phyloP scores from a whole-genome alignment of 2,329 filamentous ascomycete species.

The Aspergillus hortae region DNA sequence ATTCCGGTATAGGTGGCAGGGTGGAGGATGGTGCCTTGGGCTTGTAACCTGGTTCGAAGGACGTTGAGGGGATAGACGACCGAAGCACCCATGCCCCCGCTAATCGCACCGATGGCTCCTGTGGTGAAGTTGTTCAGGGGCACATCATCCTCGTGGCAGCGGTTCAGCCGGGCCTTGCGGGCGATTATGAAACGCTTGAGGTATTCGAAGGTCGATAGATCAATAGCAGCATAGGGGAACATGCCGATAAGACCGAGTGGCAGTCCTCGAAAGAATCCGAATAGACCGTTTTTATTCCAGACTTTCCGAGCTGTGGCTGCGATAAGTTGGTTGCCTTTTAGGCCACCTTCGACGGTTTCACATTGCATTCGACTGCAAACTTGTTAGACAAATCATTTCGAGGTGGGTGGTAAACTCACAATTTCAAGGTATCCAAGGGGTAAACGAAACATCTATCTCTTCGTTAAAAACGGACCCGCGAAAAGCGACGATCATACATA shows the following conservation, averaged over 20 bases:
- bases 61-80: conserved; percentile 95
- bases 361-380: conserved; percentile 78
- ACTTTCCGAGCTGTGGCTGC: conserved; percentile 81
- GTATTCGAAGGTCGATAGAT: conserved; percentile 92
- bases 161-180: conserved; percentile 65
- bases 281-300: conserved; percentile 70
- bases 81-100: conserved; percentile 87
- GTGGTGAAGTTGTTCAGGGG: conserved; percentile 76
- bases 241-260: conserved; percentile 93
- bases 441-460: conserved; percentile 76
- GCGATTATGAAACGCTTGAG: conserved; percentile 72
- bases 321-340: conserved; percentile 79
- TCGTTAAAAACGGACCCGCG: conserved; percentile 18
- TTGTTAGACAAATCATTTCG: conserved; percentile 6
- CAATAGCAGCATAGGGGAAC: conserved; percentile 96
- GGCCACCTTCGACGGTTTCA: conserved; percentile 81
- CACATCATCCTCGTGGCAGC: conserved; percentile 79
- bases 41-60: conserved; percentile 85
- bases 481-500: conserved; percentile 40
- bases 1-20: conserved; percentile 87
- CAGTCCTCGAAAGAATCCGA: conserved; percentile 82
- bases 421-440: conserved; percentile 69
- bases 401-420: conserved; percentile 42
- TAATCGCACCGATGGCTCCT: conserved; percentile 84
- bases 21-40: conserved; percentile 90